Base-by-base conservation (phyloP, 2,329 filamentous ascomycete species). In the Aspergillus quadrilineatus region DNA sequence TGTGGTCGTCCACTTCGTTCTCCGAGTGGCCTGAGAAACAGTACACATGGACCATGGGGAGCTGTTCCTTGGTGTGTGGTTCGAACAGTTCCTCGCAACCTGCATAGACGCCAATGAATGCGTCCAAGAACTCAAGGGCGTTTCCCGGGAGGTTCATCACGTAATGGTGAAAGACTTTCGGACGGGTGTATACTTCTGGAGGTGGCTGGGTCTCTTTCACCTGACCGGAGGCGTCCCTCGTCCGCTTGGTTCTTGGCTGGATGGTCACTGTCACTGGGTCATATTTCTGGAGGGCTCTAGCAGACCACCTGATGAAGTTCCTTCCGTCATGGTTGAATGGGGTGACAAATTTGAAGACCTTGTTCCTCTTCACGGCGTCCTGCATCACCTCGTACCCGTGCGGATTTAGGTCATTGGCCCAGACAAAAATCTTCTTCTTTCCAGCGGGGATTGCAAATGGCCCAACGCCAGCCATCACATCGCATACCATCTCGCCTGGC, bases 71-170 rank as follows among this genome's bases (percentile, higher is more conserved):
- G 0, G 84, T 88, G 56, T 83, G 73, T 1, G 86, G 85, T 29
- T 75, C 69, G 64, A 93, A 92, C 1, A 90, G 79, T 1, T 73
- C 60, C 70, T 92, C 86, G 26, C 85, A 80, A 3, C 86, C 86
- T n/a, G 83, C 77, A 70, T 97, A 97, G 14, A 96, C 75, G 4
- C 94, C 93, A 17, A 86, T 84, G 79, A 92, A 95, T 10, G 80
- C 78, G 30, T 84, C 79, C 67, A 97, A 81, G 71, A 99, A 99
- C 57, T 89, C 87, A 58, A 94, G 87, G 1, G 94, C 93, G 1
- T 86, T 89, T 1, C 92, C 94, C 0, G 94, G 94, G 14, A 99
- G 87, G 75, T 99, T 99, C 90, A 99, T 97, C 63, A 97, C 89
- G 72, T 92, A 99, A 77, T 97, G 94, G n/a, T 86, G 83, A 70